Base-by-base conservation (phyloP, 2,329 filamentous ascomycete species). In the Dactylellina sp. region DNA sequence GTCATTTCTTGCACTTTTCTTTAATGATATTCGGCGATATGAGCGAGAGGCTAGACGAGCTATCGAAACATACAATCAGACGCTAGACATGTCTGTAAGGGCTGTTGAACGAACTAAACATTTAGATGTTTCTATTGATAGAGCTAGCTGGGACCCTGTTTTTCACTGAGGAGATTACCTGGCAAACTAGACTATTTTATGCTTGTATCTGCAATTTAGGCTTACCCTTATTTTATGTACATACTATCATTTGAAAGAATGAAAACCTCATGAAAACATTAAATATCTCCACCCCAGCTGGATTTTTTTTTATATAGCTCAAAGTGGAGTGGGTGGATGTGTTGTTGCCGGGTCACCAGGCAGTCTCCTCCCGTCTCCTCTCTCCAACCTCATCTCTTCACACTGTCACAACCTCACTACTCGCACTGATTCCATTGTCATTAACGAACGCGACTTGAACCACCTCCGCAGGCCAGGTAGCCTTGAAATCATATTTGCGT, bases 331-430 rank as follows among this genome's bases (percentile, higher is more conserved):
- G 52, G 25, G 6, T 14, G 25, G 37, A 66, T 68, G 63, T 68
- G 63, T 68, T 68, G 63, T 56, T 47, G 35, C 1, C 20, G n/a
- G 37, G 35, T 12, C 32, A 35, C 42, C 42, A n/a, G 53, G 53
- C 60, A 57, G 44, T 39, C 68, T 64, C 68, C 59, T 60, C 68
- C 28, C 18, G 47, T 35, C 49, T 35, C 49, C 56, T 60, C 56
- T 28, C 49, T 46, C 68, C 60, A 63, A 63, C 53, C 52, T 62
- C 60, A 24, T 60, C 55, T 53, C 44, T 39, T 55, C 53, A 25
- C 53, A 20, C 40, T 53, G 28, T 52, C 24, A n/a, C 28, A 9
- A 32, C 32, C 37, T 49, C 46, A 47, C 37, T 42, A 24, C 24
- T 40, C 44, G 55, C 61, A 28, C 53, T 39, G 32, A 32, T 55